Base-by-base conservation (phyloP, 495 filamentous ascomycete species). In the Hypoxylon trugodes region DNA sequence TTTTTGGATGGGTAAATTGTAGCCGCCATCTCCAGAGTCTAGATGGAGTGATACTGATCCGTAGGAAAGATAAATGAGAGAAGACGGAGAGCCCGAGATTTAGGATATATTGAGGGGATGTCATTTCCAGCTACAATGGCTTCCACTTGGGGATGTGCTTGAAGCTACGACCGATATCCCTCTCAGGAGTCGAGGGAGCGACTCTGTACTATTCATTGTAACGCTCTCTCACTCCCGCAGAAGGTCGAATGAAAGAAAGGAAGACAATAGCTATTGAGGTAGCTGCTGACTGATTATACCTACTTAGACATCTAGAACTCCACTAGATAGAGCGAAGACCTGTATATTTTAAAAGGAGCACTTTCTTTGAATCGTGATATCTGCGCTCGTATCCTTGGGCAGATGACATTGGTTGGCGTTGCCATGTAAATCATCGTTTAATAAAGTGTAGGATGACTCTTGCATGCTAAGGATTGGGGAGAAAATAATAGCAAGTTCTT, bases 1-100 rank as follows among this genome's bases (percentile, higher is more conserved):
- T 47, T 54, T n/a, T 61, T 45, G 30, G 62, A 8, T 16, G 57
- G 58, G 36, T 61, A 61, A 41, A 61, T 61, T 28, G 64, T 61
- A 28, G 57, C 16, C 45, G 64, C 47, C 64, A 67, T 67, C 47
- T 40, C 48, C 40, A 59, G 40, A 32, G n/a, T 24, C 6, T 51
- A 61, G 32, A 40, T 19, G 18, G 33, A 42, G 2, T 48, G 57
- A 56, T 25, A 26, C 42, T 52, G 52, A 6, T 42, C 49, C 4
- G 16, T 12, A 47, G 21, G 40, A 24, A 42, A 15, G 21, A 46
- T 9, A 16, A 25, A 35, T 38, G 32, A n/a, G 33, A 42, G 18
- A 21, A 30, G 51, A 32, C 18, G 24, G 24, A 55, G 30, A 19
- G 33, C 2, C 28, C 40, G 15, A 15, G 24, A 33, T 33, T 37